Conservation (phyloP, 352 stramenopile genomes). For the Globisporangium paroecandrum region DNA sequence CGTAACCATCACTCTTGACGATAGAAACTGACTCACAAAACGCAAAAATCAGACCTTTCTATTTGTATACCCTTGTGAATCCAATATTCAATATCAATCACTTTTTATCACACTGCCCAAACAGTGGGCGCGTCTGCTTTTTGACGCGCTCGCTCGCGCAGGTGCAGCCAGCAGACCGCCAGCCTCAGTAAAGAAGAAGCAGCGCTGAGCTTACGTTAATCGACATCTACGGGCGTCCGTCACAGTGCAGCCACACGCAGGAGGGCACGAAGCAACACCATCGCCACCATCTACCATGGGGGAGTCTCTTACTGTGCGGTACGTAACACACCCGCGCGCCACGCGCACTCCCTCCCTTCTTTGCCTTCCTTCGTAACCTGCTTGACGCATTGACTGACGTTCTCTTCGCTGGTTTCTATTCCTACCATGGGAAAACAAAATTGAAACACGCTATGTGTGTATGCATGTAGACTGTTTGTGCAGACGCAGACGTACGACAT, state of each 20-base stretch:
- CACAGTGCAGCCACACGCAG: not conserved
- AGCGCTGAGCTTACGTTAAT: conserved; percentile 1
- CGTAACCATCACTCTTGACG: not conserved
- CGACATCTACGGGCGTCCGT: not conserved
- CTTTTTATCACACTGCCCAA: not conserved
- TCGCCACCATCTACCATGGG: conserved; percentile 3
- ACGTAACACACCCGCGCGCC: not conserved
- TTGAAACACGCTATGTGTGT: not conserved
- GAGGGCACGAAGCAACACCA: not conserved
- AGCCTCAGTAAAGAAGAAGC: conserved; percentile 9
- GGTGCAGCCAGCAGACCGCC: not conserved
- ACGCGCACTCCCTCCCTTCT: not conserved
- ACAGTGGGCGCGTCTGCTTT: not conserved
- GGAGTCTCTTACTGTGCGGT: conserved; percentile 20
- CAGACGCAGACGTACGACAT: conserved; percentile 83
- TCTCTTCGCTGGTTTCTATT: not conserved
- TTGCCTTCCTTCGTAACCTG: not conserved
- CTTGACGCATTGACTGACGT: conserved; percentile 1
- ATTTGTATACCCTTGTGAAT: not conserved
- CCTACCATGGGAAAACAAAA: not conserved
- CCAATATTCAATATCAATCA: not conserved
- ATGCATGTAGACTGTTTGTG: conserved; percentile 53
- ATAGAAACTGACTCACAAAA: not conserved
- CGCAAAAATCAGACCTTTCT: conserved; percentile 8
- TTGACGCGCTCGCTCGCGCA: not conserved